phyloP scores from a whole-genome alignment of 768 basidiomycete species.

The Termitomyces sp. region DNA sequence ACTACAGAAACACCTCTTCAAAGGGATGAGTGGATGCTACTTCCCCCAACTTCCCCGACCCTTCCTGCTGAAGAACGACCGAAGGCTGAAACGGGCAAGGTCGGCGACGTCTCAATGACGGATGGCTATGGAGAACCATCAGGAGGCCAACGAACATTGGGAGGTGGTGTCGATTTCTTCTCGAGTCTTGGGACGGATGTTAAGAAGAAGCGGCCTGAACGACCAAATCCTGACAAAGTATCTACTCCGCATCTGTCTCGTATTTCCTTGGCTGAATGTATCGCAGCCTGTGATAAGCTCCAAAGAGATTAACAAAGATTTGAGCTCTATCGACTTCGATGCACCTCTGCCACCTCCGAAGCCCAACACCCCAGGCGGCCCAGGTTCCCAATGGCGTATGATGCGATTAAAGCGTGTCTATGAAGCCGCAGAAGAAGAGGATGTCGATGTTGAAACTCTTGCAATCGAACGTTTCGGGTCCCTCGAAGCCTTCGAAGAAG shows the following conservation, averaged over 20 bases:
- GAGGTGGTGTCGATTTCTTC: conserved; percentile 83
- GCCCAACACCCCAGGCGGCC: conserved; percentile 73
- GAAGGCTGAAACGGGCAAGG: conserved; percentile 29
- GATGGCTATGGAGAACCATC: conserved; percentile 62
- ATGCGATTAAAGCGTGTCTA: conserved; percentile 89
- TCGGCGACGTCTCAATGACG: conserved; percentile 53
- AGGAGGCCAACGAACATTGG: conserved; percentile 39
- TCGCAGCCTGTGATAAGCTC: conserved; percentile 57
- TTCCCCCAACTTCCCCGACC: conserved; percentile 31
- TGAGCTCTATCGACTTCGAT: conserved; percentile 43
- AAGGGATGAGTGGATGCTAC: conserved; percentile 91
- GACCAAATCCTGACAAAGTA: conserved; percentile 73
- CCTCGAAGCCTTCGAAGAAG: conserved; percentile 83
- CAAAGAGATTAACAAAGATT: conserved; percentile 58
- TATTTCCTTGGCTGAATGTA: conserved; percentile 3
- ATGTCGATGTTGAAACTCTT: conserved; percentile 65
- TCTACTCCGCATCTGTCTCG: conserved; percentile 7
- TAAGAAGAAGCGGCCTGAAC: conserved; percentile 56
- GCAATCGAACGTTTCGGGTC: conserved; percentile 87
- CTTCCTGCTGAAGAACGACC: conserved; percentile 21
- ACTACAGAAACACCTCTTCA: conserved; percentile 48
- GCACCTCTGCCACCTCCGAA: conserved; percentile 40
- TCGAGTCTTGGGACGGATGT: conserved; percentile 76
- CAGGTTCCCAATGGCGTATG: conserved; percentile 97
- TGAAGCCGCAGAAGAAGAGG: conserved; percentile 88